A percentile compares a stretch with the other conserved stretches of the same genome.
Evolutionary conservation across 164 flowering plant species (phyloP).

Genomic region (Kingdonia uniflora): DNA sequence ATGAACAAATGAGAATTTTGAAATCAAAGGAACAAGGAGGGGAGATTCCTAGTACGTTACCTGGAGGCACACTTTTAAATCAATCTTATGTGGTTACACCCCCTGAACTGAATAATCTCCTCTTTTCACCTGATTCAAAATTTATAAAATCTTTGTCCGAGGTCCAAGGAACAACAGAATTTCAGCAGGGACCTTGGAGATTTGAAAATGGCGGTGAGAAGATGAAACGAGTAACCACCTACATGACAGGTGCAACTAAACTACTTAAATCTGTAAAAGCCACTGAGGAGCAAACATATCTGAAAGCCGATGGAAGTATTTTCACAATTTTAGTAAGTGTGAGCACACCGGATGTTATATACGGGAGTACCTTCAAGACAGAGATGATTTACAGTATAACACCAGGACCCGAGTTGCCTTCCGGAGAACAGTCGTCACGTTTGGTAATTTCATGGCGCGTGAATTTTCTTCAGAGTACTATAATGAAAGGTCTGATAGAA

Average conservation of each 20-base stretch:
- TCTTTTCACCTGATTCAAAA: conserved; percentile 61
- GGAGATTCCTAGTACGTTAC: conserved; percentile 54
- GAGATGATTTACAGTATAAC: conserved; percentile 69
- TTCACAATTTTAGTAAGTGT: conserved; percentile 58
- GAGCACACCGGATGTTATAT: conserved; percentile 83
- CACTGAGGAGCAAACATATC: conserved; percentile 69
- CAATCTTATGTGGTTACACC: conserved; percentile 52
- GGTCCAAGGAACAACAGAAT: conserved; percentile 58
- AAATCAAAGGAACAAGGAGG: conserved; percentile 43
- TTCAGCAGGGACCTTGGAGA: conserved; percentile 58
- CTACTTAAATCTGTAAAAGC: conserved; percentile 70
- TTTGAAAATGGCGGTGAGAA: conserved; percentile 46
- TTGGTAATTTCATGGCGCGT: conserved; percentile 80
- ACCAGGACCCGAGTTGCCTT: conserved; percentile 77
- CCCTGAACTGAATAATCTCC: conserved; percentile 52
- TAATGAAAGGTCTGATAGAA: conserved; percentile 95
- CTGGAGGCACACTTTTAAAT: conserved; percentile 73
- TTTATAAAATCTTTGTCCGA: conserved; percentile 46
- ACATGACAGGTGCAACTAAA: conserved; percentile 53
- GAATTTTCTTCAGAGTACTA: conserved; percentile 82
- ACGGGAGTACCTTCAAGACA: conserved; percentile 56
- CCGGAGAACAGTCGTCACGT: conserved; percentile 62
- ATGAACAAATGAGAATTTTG: conserved; percentile 42
- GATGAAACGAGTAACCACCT: conserved; percentile 52
- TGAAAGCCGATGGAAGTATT: conserved; percentile 68